Evolutionary conservation across 2,329 filamentous ascomycete genomes (phyloP).

Genomic region (Magnaporthiopsis rhizophila): DNA sequence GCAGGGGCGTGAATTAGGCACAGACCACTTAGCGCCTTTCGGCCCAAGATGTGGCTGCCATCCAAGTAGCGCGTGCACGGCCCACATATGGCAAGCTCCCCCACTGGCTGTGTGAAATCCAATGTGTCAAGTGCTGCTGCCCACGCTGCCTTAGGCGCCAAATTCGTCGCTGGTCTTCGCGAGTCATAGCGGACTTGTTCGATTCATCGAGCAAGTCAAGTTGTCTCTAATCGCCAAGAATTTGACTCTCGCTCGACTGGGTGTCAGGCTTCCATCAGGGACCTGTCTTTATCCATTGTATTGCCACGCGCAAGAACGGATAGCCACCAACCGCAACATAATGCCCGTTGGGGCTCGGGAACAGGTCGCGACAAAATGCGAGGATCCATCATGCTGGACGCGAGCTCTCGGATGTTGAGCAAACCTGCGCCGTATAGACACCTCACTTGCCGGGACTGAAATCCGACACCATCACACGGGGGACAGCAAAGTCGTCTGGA

Average conservation of each 20-base stretch:
- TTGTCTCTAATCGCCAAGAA: background rate
- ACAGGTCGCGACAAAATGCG: background rate
- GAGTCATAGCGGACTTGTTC: background rate
- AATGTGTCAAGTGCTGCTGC: background rate
- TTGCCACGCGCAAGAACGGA: background rate
- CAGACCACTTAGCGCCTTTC: background rate
- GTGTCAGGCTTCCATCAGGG: too few species aligned
- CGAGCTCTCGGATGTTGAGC: too few species aligned
- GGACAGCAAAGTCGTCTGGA: background rate
- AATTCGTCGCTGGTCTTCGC: background rate
- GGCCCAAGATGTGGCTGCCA: background rate
- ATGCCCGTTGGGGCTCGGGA: background rate
- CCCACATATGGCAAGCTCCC: background rate
- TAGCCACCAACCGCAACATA: background rate
- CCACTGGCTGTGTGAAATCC: background rate
- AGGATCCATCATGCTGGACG: too few species aligned
- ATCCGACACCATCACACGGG: background rate
- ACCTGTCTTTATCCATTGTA: too few species aligned
- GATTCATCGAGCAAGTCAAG: background rate
- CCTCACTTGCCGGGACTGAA: too few species aligned
- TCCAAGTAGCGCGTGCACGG: background rate
- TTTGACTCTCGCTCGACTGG: background rate
- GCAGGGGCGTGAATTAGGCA: slow-evolving; percentile 1
- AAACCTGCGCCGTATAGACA: too few species aligned
- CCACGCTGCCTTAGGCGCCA: background rate